Evolutionary conservation across 169 alveolate genomes (phyloP).

Genomic region (Babesia ovata): DNA sequence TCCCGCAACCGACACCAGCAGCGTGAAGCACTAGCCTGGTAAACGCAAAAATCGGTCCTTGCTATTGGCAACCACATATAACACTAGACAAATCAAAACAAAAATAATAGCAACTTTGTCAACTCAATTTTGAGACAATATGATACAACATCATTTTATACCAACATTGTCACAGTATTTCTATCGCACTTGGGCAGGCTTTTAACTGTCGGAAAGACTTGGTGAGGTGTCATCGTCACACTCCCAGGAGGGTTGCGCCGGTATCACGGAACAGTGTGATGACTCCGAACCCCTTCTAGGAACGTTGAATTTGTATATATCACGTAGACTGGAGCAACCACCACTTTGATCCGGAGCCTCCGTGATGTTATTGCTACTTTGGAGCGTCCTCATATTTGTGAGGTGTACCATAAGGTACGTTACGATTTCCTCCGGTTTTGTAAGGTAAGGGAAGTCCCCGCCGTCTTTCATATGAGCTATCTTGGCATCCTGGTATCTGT

Average conservation of each 20-base stretch:
- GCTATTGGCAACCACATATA: too few species aligned
- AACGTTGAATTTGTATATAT: background rate
- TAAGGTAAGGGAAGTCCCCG: conserved; percentile 74
- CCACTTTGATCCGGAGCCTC: background rate
- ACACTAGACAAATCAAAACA: too few species aligned
- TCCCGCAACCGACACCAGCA: too few species aligned
- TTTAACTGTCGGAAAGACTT: conserved; percentile 24
- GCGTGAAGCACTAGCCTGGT: too few species aligned
- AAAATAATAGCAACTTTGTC: too few species aligned
- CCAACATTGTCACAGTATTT: background rate
- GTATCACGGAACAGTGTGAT: conserved; percentile 19
- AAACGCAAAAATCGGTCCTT: too few species aligned
- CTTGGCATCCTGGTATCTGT: conserved; percentile 69
- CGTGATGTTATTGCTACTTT: background rate
- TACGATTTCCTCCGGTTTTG: conserved; percentile 74
- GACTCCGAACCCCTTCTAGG: conserved; percentile 15
- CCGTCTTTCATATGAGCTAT: conserved; percentile 73
- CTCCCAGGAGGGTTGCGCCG: conserved; percentile 13
- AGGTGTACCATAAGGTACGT: conserved; percentile 72
- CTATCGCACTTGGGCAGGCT: background rate
- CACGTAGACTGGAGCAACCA: background rate
- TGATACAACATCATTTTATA: background rate
- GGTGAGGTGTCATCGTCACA: background rate
- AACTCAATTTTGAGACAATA: too few species aligned
- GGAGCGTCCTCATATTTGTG: conserved; percentile 37